Percentiles rank a stretch among this genome's conserved stretches.
Conservation (phyloP, 208 protist genomes). For the Naegleria fowleri region DNA sequence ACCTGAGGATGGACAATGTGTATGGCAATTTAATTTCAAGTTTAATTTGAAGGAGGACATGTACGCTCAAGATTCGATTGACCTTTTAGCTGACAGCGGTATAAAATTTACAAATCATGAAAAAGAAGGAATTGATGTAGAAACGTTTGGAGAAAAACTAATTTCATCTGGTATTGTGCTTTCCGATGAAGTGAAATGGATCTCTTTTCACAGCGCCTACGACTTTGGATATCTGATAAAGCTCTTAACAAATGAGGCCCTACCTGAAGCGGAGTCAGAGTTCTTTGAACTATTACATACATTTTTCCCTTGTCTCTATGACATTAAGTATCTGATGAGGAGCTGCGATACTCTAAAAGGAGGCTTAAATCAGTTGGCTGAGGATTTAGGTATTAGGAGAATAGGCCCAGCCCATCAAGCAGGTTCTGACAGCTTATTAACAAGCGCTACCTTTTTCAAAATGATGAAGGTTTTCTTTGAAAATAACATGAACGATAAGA, state of each 20-base stretch:
- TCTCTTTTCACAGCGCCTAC: conserved; percentile 96
- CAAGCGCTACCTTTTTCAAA: conserved; percentile 94
- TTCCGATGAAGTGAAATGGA: conserved; percentile 89
- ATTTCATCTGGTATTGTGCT: conserved; percentile 92
- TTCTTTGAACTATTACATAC: conserved; percentile 89
- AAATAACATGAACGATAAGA: conserved; percentile 67
- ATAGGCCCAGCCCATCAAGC: conserved; percentile 88
- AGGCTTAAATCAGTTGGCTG: conserved; percentile 85
- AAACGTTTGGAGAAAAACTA: conserved; percentile 91
- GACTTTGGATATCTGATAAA: conserved; percentile 97
- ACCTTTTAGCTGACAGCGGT: conserved; percentile 85
- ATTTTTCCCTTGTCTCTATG: conserved; percentile 95
- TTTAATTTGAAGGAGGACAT: conserved; percentile 93
- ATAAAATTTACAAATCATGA: conserved; percentile 94
- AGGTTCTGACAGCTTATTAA: conserved; percentile 93
- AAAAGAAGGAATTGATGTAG: conserved; percentile 83
- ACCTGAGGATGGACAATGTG: conserved; percentile 74
- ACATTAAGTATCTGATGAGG: conserved; percentile 98
- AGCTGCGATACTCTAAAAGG: conserved; percentile 57
- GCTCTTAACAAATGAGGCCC: conserved; percentile 83
- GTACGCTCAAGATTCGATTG: conserved; percentile 94
- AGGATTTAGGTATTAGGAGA: conserved; percentile 80
- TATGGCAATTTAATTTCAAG: conserved; percentile 99
- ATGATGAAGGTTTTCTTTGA: conserved; percentile 71
- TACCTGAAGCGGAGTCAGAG: conserved; percentile 90